These are phyloP conservation scores for Coleophoma eucalyptorum DNA, from an alignment of 2,329 filamentous ascomycete genomes.

Conservation along the genomic window DNA sequence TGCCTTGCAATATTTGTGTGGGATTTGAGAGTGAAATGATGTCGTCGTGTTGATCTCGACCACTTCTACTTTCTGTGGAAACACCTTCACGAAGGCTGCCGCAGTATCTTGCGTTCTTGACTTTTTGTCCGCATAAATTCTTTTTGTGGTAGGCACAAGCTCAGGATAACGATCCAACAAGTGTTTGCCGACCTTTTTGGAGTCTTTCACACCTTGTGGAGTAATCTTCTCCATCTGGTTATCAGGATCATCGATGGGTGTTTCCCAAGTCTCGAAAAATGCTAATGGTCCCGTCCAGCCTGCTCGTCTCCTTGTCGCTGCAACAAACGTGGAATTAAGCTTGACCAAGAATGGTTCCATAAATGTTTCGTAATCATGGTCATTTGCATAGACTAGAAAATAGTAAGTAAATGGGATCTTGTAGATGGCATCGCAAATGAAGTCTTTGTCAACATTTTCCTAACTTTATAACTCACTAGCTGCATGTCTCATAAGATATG, in stretches of 20 bases:
- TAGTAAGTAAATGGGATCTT: too few species aligned
- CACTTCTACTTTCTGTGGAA: slow-evolving; percentile 22
- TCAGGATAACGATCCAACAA: slow-evolving; percentile 21
- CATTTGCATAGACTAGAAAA: slow-evolving; percentile 49
- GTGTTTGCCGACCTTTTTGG: slow-evolving; percentile 22
- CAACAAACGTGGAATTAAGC: slow-evolving; percentile 43
- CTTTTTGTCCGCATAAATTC: slow-evolving; percentile 25
- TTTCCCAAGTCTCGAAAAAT: slow-evolving; percentile 23
- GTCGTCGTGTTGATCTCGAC: slow-evolving; percentile 47
- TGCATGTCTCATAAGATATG: slow-evolving; percentile 55
- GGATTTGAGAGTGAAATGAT: slow-evolving; percentile 30
- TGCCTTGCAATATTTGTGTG: slow-evolving; percentile 56
- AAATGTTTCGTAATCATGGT: slow-evolving; percentile 54
- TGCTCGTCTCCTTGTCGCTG: slow-evolving; percentile 12
- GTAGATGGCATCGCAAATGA: too few species aligned
- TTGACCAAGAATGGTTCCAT: slow-evolving; percentile 55
- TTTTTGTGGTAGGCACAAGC: slow-evolving; percentile 22
- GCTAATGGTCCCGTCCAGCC: slow-evolving; percentile 22
- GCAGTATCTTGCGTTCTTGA: slow-evolving; percentile 25
- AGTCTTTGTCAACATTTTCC: too few species aligned
- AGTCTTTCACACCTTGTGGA: slow-evolving; percentile 22
- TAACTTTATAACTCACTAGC: slow-evolving; percentile 23
- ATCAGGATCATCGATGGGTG: slow-evolving; percentile 23
- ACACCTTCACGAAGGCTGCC: slow-evolving; percentile 19
- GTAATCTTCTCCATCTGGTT: slow-evolving; percentile 25